Base-by-base conservation (phyloP, 805 yeast species). In the Gaillardinia entomophila region DNA sequence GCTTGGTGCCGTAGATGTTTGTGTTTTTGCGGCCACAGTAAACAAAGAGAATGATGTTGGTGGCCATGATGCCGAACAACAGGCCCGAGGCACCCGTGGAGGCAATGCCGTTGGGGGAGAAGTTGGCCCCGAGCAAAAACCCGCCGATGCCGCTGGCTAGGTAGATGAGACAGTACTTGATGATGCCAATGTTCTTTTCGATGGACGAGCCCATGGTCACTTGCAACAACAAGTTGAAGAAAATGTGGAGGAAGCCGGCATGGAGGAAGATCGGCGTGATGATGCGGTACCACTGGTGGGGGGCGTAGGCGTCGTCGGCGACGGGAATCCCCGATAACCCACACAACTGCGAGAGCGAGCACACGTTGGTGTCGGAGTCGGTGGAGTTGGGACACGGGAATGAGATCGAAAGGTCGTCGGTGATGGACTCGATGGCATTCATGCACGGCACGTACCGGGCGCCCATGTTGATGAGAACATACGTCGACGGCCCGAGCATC, bases 381-480 rank as follows among this genome's bases (percentile, higher is more conserved):
- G 88, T 82, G 3, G 84, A 73, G 46, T 79, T 80, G 2, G 87
- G 75, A 43, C 89, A 81, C 3, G 89, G 88, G 61, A 72, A 82
- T 15, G 43, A 33, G 20, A 74, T 46, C 2, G 60, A 35, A 3
- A 67, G 40, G 37, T 63, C 66, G 42, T 73, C 62, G 6, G 86
- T 78, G 31, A 78, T 50, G 3, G 66, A 69, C 17, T 51, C 46
- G 16, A 79, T 62, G 25, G 52, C 46, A 28, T 72, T 73, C 86
- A 82, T 79, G 49, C 89, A 82, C 0, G 88, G 86, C 2, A 73
- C 67, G 50, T 78, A 82, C 19, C 88, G 53, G 3, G 86, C 79
- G 2, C 89, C 89, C 71, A 78, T 71, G 43, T 77, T 73, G 35
- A 82, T 79, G 47, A 76, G 67, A 1, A 80, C 60, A 45, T 79